phyloP scores from a whole-genome alignment of 106 monocot species.

The Dendrobium nobile region DNA sequence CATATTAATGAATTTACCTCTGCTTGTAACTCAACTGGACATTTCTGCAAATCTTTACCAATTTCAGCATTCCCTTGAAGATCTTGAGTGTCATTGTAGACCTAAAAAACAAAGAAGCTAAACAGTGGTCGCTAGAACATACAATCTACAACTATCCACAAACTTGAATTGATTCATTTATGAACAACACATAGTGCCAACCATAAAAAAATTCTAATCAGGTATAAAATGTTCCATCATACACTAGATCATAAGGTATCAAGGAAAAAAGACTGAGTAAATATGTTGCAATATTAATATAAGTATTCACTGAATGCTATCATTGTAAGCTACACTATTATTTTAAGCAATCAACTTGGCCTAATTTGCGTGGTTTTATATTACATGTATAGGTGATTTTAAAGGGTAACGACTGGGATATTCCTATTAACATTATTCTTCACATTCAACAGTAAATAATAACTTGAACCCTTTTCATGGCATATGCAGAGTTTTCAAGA shows the following conservation, averaged over 20 bases:
- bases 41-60: constrained; percentile 19
- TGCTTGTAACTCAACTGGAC: constrained; percentile 11
- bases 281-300: neutral
- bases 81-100: constrained; percentile 21
- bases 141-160: neutral
- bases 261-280: neutral
- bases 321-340: neutral
- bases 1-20: constrained; percentile 22
- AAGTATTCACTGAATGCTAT: no score
- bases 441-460: neutral
- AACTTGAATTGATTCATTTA: neutral
- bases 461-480: no score
- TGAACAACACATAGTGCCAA: neutral
- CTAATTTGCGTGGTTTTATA: neutral
- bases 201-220: neutral
- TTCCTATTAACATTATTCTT: neutral
- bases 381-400: neutral
- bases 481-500: no score
- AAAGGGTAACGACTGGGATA: neutral
- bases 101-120: constrained; percentile 14
- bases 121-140: neutral
- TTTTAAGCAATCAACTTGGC: neutral
- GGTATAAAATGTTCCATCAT: neutral
- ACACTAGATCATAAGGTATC: neutral
- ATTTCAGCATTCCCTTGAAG: constrained; percentile 21